phyloP scores from a whole-genome alignment of 2,329 filamentous ascomycete species.

The Aspergillus tanneri region DNA sequence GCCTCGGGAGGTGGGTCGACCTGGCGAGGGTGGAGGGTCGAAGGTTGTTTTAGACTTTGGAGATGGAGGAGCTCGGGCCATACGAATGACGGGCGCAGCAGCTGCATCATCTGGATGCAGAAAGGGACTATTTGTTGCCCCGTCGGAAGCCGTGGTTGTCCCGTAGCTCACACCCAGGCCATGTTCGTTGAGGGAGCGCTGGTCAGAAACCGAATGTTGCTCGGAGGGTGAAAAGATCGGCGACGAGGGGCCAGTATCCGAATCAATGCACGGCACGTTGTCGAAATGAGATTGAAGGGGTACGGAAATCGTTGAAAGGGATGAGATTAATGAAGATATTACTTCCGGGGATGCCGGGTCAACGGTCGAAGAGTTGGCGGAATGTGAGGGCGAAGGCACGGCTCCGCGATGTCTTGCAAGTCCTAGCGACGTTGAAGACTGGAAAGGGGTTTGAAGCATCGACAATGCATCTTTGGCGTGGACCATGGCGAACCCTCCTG shows the following conservation, averaged over 20 bases:
- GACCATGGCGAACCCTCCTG: slow-evolving; percentile 30
- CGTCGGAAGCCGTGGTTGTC: slow-evolving; percentile 57
- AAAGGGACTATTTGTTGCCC: slow-evolving; percentile 51
- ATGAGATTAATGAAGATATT: slow-evolving; percentile 62
- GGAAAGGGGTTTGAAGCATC: slow-evolving; percentile 27
- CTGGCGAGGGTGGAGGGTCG: slow-evolving; percentile 25
- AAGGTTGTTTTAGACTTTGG: slow-evolving; percentile 64
- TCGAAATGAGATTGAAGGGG: slow-evolving; percentile 71
- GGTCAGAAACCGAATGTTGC: slow-evolving; percentile 29
- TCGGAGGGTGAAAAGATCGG: slow-evolving; percentile 30
- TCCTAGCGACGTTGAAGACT: slow-evolving; percentile 28
- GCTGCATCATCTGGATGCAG: slow-evolving; percentile 58
- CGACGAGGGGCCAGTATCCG: slow-evolving; percentile 40
- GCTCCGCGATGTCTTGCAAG: slow-evolving; percentile 50
- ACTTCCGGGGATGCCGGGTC: slow-evolving; percentile 50
- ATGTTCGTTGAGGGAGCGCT: slow-evolving; percentile 24
- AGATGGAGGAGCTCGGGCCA: slow-evolving; percentile 76
- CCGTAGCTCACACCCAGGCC: slow-evolving; percentile 73
- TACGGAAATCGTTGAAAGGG: slow-evolving; percentile 59
- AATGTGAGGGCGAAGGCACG: slow-evolving; percentile 33
- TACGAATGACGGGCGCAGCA: slow-evolving; percentile 71
- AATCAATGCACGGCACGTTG: slow-evolving; percentile 47
- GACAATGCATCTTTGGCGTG: slow-evolving; percentile 23
- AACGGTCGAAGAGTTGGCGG: slow-evolving; percentile 30
- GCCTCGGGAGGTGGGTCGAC: slow-evolving; percentile 38